phyloP scores from a whole-genome alignment of 768 basidiomycete species.

The Boletus subparvulus region DNA sequence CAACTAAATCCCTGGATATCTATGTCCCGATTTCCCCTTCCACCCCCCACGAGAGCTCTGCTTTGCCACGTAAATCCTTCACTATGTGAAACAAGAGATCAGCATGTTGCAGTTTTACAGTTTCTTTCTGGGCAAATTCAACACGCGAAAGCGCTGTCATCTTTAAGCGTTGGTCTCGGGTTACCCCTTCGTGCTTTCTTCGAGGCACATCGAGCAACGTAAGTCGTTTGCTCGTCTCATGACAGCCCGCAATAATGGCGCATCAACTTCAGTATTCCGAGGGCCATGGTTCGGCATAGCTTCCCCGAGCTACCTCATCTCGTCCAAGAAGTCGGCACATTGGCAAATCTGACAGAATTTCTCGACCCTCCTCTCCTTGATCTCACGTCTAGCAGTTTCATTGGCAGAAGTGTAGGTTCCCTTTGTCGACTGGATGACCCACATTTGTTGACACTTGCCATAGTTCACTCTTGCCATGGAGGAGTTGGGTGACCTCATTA shows the following conservation, averaged over 20 bases:
- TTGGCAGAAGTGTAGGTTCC: constrained; percentile 29
- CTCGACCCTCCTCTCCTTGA: constrained; percentile 24
- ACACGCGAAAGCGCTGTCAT: constrained; percentile 27
- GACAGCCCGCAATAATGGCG: neutral
- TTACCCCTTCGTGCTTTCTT: constrained; percentile 22
- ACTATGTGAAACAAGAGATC: constrained; percentile 10
- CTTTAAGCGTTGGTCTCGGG: constrained; percentile 20
- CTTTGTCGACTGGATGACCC: neutral
- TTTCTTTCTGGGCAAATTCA: constrained; percentile 31
- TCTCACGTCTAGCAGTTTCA: constrained; percentile 25
- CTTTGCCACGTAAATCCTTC: constrained; percentile 4
- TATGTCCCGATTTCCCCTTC: constrained; percentile 10
- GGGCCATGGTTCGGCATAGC: neutral
- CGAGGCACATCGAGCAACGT: constrained; percentile 22
- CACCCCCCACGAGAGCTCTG: constrained; percentile 1
- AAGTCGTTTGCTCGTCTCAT: neutral
- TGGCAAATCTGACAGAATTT: constrained; percentile 22
- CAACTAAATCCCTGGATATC: constrained; percentile 2
- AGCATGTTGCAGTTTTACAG: constrained; percentile 20
- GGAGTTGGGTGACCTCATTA: constrained; percentile 25
- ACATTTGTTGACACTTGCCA: neutral
- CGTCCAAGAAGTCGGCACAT: constrained; percentile 3
- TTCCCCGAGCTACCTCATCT: neutral
- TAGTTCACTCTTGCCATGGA: constrained; percentile 32
- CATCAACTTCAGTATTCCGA: constrained; percentile 8